Evolutionary conservation across 108 stramenopile genomes (phyloP).

Genomic region (Aurantiochytrium sp.): DNA sequence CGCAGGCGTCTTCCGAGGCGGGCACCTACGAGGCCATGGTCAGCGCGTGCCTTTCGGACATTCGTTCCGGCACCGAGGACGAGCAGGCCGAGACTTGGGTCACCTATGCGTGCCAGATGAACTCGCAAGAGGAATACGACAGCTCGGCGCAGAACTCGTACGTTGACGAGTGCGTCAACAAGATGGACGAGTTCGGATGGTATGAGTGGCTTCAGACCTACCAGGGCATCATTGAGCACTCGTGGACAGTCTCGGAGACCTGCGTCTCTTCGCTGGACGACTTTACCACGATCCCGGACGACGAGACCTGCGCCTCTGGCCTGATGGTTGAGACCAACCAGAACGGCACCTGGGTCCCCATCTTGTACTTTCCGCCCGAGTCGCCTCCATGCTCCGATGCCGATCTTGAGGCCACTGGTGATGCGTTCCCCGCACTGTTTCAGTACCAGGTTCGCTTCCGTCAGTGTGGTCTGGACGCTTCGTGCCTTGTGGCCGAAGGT

Average conservation of each 20-base stretch:
- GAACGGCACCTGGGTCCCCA: not conserved
- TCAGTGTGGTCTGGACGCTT: not conserved
- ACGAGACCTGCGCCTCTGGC: not conserved
- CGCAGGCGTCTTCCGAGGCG: not conserved
- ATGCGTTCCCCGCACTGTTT: not conserved
- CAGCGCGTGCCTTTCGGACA: not conserved
- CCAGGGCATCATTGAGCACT: not conserved
- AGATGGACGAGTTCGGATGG: not conserved
- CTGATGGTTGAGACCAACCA: not conserved
- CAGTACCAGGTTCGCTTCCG: not conserved
- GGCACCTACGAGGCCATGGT: not conserved
- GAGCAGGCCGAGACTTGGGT: not conserved
- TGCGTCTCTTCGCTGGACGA: not conserved
- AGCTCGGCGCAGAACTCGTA: not conserved
- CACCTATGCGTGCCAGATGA: not conserved
- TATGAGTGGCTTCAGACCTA: not conserved
- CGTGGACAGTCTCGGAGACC: not conserved
- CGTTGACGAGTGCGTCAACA: not conserved
- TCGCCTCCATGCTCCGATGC: not conserved
- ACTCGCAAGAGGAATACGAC: not conserved
- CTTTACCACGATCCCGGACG: not conserved
- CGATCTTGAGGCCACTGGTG: not conserved
- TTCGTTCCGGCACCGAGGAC: not conserved
- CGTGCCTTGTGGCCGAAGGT: not conserved
- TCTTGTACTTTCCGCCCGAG: not conserved